phyloP scores from a whole-genome alignment of 768 basidiomycete species.

The Cyclocybe cylindracea region DNA sequence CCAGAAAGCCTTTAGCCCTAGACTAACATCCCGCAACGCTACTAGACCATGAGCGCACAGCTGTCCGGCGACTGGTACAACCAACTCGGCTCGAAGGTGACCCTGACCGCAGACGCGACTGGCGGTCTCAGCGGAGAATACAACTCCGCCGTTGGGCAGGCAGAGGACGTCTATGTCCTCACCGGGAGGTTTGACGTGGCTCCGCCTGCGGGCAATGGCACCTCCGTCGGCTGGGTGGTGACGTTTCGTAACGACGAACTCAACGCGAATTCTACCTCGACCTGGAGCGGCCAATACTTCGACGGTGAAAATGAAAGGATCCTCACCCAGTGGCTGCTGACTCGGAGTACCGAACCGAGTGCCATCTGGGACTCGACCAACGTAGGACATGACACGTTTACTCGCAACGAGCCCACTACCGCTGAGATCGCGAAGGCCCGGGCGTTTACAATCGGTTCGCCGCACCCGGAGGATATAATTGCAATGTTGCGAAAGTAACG shows the following conservation, averaged over 20 bases:
- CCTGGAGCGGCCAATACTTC: conserved; percentile 4
- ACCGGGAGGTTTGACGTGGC: background rate
- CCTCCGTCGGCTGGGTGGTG: conserved; percentile 3
- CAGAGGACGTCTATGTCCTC: background rate
- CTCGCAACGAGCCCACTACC: background rate
- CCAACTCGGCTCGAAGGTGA: conserved; percentile 2
- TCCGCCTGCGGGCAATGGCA: background rate
- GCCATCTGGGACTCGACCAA: conserved; percentile 1
- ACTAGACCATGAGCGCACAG: no score
- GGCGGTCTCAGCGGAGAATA: conserved; percentile 2
- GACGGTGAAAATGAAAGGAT: background rate
- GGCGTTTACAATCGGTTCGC: background rate
- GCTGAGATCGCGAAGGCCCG: background rate
- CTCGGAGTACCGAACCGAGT: background rate
- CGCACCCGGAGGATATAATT: background rate
- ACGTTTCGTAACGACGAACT: background rate
- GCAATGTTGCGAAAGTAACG: no score
- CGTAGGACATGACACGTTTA: conserved; percentile 1
- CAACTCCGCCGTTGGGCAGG: conserved; percentile 3
- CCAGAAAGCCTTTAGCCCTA: no score
- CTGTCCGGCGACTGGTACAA: conserved; percentile 7
- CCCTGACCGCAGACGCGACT: background rate
- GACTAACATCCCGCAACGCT: no score
- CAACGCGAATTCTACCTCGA: conserved; percentile 3
- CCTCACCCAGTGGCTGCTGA: conserved; percentile 4